Conservation (phyloP, 495 filamentous ascomycete species). For the Extremus antarcticus region DNA sequence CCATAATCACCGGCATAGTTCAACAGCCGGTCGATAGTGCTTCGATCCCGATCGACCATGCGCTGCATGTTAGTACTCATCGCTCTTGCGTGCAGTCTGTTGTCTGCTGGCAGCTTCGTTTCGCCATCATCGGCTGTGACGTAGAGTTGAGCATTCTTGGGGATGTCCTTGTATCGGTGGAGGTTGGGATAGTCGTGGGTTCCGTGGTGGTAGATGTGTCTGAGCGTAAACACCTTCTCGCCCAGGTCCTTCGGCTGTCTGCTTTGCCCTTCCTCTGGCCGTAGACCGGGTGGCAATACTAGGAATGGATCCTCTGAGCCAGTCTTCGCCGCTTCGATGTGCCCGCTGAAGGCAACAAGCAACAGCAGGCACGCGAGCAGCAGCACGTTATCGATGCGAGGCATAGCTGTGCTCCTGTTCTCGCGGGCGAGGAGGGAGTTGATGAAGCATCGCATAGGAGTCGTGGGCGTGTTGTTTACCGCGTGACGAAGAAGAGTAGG, state of each 20-base stretch:
- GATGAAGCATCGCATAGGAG: conserved; percentile 17
- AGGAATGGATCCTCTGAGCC: conserved; percentile 5
- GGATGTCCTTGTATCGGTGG: conserved; percentile 64
- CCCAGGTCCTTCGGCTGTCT: conserved; percentile 7
- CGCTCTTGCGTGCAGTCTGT: conserved; percentile 45
- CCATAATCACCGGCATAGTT: conserved; percentile 53
- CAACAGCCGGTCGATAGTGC: conserved; percentile 65
- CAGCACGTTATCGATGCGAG: conserved; percentile 5
- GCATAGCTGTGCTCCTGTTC: conserved; percentile 2
- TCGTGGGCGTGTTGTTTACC: neutral
- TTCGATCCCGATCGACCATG: conserved; percentile 64
- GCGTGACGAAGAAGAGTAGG: neutral
- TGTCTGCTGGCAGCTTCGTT: conserved; percentile 33
- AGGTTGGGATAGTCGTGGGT: conserved; percentile 60
- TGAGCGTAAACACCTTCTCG: conserved; percentile 41
- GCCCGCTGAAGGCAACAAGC: neutral
- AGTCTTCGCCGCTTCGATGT: neutral
- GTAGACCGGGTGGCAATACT: conserved; percentile 9
- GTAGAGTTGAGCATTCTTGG: conserved; percentile 49
- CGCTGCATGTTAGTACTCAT: conserved; percentile 59
- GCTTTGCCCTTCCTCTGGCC: neutral
- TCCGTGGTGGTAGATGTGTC: conserved; percentile 87
- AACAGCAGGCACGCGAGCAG: conserved; percentile 6
- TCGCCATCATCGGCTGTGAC: conserved; percentile 53
- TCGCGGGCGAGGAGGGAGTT: conserved; percentile 4